Percentiles rank a stretch among this genome's conserved stretches.
Evolutionary conservation across 192 early-diverging fungal genomes (phyloP).

Genomic region (Entophlyctis luteolus): DNA sequence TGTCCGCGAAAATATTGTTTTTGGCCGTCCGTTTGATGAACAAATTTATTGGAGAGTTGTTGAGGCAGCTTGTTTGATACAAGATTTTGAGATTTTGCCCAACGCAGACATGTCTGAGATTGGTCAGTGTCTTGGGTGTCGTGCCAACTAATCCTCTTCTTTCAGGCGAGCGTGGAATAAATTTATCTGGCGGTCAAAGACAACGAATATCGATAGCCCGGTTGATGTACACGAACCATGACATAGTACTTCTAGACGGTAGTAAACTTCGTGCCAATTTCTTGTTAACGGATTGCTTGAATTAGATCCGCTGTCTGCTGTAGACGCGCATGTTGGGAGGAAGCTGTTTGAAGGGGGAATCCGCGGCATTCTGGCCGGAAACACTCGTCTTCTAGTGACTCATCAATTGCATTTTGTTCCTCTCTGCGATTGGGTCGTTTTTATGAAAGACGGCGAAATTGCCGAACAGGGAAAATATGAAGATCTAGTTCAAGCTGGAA

Average conservation of each 20-base stretch:
- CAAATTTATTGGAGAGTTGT: background rate
- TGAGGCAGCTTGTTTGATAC: background rate
- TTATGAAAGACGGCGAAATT: conserved; percentile 61
- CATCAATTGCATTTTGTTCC: conserved; percentile 71
- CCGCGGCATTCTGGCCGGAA: conserved; percentile 55
- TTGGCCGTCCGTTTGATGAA: conserved; percentile 5
- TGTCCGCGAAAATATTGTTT: conserved; percentile 43
- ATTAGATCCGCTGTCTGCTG: conserved; percentile 45
- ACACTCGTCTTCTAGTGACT: conserved; percentile 80
- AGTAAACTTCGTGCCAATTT: too few species aligned
- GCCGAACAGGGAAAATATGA: conserved; percentile 55
- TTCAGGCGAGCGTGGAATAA: conserved; percentile 55
- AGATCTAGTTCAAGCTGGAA: conserved; percentile 47
- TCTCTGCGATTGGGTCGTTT: conserved; percentile 61
- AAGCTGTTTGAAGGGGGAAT: conserved; percentile 74
- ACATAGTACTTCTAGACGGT: conserved; percentile 77
- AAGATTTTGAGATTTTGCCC: background rate
- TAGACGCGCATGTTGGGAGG: conserved; percentile 53
- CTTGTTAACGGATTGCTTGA: too few species aligned
- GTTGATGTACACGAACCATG: conserved; percentile 66
- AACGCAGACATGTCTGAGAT: background rate
- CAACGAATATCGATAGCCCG: conserved; percentile 79
- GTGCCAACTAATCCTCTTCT: too few species aligned
- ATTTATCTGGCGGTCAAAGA: conserved; percentile 70
- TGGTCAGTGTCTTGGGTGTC: too few species aligned